Percentiles rank a stretch among this genome's conserved stretches.
Evolutionary conservation across 306 rosid genomes (phyloP).

Genomic region (Oemleria cerasiformis): DNA sequence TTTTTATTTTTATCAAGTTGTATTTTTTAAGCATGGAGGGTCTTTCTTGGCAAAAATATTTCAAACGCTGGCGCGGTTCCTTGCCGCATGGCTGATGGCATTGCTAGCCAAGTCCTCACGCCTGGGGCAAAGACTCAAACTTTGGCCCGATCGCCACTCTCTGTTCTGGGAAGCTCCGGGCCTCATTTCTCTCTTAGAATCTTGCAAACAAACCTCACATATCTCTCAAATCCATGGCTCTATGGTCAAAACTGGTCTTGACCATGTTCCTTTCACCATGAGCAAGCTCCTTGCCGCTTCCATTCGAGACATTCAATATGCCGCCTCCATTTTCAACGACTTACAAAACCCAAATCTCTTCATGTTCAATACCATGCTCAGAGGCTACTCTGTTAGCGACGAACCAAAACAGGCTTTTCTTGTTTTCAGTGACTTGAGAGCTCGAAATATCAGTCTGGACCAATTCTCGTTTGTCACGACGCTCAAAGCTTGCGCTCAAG

Average conservation of each 20-base stretch:
- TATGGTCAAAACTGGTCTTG: slow-evolving; percentile 52
- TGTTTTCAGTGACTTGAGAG: slow-evolving; percentile 50
- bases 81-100: slow-evolving; percentile 6
- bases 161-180: slow-evolving; percentile 6
- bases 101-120: not conserved
- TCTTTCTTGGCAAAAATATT: not conserved
- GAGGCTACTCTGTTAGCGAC: slow-evolving; percentile 52
- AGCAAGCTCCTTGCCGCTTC: slow-evolving; percentile 68
- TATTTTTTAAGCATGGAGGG: too few species aligned
- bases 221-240: slow-evolving; percentile 49
- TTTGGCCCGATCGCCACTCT: slow-evolving; percentile 9
- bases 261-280: slow-evolving; percentile 39
- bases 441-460: slow-evolving; percentile 32
- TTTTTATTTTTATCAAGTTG: too few species aligned
- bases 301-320: slow-evolving; percentile 45
- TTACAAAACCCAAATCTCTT: slow-evolving; percentile 55
- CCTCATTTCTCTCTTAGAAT: slow-evolving; percentile 30
- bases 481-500: slow-evolving; percentile 57
- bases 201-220: slow-evolving; percentile 45
- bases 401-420: slow-evolving; percentile 43
- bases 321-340: slow-evolving; percentile 51
- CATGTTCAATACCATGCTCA: slow-evolving; percentile 69
- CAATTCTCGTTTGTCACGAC: slow-evolving; percentile 50
- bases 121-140: slow-evolving; percentile 11
- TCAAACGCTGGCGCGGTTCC: not conserved